Evolutionary conservation across 495 filamentous ascomycete genomes (phyloP).

Genomic region (Chaetomium fimeti): DNA sequence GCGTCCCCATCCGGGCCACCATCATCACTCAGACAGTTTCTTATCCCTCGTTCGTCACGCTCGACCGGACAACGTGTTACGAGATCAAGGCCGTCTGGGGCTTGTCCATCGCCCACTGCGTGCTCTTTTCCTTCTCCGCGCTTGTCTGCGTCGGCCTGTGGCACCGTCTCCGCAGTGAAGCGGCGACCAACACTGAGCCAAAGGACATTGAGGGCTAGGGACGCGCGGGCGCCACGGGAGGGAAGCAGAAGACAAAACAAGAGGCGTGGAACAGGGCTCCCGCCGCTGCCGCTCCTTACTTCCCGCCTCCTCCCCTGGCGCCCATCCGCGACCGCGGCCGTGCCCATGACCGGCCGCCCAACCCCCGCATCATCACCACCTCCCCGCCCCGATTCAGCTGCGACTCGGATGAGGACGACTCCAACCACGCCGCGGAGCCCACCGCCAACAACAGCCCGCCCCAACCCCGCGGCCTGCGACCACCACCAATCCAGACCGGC

Average conservation of each 20-base stretch:
- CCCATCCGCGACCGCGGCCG: constrained; percentile 27
- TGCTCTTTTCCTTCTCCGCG: constrained; percentile 67
- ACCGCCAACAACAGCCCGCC: constrained; percentile 16
- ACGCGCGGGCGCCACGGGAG: constrained; percentile 41
- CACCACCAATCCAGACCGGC: constrained; percentile 8
- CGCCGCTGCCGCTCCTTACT: constrained; percentile 21
- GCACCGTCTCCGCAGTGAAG: constrained; percentile 41
- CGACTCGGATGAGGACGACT: constrained; percentile 23
- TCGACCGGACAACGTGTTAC: constrained; percentile 68
- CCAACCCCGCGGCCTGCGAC: constrained; percentile 19
- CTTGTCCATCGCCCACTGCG: constrained; percentile 75
- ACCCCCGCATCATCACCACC: neutral
- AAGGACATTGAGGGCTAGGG: constrained; percentile 49
- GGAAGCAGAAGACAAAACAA: constrained; percentile 8
- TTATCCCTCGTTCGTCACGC: constrained; percentile 29
- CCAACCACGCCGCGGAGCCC: neutral
- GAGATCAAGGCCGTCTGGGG: constrained; percentile 92
- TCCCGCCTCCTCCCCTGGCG: constrained; percentile 36
- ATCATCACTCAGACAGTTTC: constrained; percentile 25
- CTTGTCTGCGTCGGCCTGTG: constrained; percentile 50
- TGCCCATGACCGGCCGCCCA: neutral
- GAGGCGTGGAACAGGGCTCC: constrained; percentile 27
- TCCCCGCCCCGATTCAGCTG: constrained; percentile 22
- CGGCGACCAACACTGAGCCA: constrained; percentile 16
- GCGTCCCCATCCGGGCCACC: constrained; percentile 10